Percentiles rank a stretch among this genome's conserved stretches.
These are phyloP conservation scores for Phycomyces nitens DNA, from an alignment of 192 early-diverging fungal genomes.

Conservation along the genomic window DNA sequence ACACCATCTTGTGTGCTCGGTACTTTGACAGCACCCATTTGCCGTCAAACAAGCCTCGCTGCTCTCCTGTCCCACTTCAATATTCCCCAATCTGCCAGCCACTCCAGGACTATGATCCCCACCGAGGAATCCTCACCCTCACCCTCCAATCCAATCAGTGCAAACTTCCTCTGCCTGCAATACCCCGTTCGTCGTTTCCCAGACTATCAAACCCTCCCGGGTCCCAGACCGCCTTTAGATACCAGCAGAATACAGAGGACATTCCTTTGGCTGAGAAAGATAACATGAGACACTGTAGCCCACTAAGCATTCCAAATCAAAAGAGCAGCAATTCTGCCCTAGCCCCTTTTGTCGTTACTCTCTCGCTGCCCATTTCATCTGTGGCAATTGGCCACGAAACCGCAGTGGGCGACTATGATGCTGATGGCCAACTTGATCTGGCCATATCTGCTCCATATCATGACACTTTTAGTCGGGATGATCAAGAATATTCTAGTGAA, in stretches of 20 bases:
- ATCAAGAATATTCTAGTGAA: background rate
- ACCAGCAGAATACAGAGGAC: background rate
- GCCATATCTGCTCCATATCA: slow-evolving; percentile 66
- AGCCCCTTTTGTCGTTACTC: slow-evolving; percentile 21
- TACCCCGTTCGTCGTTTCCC: background rate
- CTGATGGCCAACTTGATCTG: slow-evolving; percentile 52
- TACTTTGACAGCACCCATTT: slow-evolving; percentile 17
- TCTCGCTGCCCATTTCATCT: slow-evolving; percentile 48
- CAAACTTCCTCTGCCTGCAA: background rate
- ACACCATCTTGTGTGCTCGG: slow-evolving; percentile 13
- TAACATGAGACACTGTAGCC: background rate
- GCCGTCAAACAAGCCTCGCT: background rate
- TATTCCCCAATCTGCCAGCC: background rate
- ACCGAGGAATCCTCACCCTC: slow-evolving; percentile 8
- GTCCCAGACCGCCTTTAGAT: background rate
- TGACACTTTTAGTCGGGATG: background rate
- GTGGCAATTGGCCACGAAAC: slow-evolving; percentile 63
- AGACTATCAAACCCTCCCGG: background rate
- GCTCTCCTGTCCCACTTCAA: background rate
- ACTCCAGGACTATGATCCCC: background rate
- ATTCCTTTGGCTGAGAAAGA: background rate
- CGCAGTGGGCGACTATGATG: slow-evolving; percentile 69
- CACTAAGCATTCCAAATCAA: background rate
- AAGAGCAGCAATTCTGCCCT: background rate
- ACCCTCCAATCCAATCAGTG: background rate